Conservation (phyloP, 306 rosid genomes). For the Dalbergia oliveri region DNA sequence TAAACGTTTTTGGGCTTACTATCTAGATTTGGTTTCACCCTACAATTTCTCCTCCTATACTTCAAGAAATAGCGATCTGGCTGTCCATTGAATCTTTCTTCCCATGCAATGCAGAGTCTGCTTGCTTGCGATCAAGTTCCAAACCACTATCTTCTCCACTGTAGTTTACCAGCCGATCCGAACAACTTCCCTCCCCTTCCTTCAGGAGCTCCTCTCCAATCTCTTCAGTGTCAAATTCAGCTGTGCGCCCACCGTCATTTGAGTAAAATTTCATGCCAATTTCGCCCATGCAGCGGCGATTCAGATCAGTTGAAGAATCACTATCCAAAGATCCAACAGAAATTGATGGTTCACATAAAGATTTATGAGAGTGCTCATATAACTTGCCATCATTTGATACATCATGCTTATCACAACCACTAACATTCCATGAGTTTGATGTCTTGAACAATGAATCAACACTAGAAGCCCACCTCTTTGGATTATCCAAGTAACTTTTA, state of each 20-base stretch:
- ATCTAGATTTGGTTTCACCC: conserved; percentile 35
- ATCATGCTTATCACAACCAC: conserved; percentile 41
- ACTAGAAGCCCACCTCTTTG: conserved; percentile 33
- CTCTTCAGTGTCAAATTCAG: conserved; percentile 49
- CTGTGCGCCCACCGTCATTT: conserved; percentile 32
- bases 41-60: conserved; percentile 59
- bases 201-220: conserved; percentile 49
- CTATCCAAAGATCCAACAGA: conserved; percentile 46
- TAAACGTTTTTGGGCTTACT: conserved; percentile 8
- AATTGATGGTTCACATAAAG: conserved; percentile 45
- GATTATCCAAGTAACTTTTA: conserved; percentile 42
- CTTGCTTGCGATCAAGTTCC: conserved; percentile 56
- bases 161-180: conserved; percentile 47
- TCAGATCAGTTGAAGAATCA: conserved; percentile 51
- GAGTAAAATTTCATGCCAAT: conserved; percentile 41
- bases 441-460: conserved; percentile 40
- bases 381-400: conserved; percentile 27
- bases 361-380: conserved; percentile 21
- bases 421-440: conserved; percentile 30
- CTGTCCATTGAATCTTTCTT: conserved; percentile 43
- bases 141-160: conserved; percentile 50
- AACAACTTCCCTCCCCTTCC: conserved; percentile 66
- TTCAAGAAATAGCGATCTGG: conserved; percentile 57
- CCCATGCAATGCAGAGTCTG: conserved; percentile 33
- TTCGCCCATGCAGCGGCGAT: conserved; percentile 35